Conservation (phyloP, 371 early-diverging fungal genomes). For the Cokeromyces recurvatus region DNA sequence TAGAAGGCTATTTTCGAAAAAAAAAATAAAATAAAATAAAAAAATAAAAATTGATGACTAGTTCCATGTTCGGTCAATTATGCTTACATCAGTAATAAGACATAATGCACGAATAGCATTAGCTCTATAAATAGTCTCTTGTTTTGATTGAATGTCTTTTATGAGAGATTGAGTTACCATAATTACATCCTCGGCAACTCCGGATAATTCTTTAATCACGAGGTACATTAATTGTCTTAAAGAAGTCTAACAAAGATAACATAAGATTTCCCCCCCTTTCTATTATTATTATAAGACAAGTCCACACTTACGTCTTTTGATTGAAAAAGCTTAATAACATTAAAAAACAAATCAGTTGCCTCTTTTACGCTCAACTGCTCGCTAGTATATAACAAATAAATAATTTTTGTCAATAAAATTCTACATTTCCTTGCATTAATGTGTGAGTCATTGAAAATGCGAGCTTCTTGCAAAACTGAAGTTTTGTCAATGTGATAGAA, state of each 20-base stretch:
- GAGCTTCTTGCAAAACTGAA: slow-evolving; percentile 93
- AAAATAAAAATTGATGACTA: too few species aligned
- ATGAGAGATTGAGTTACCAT: slow-evolving; percentile 95
- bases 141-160: slow-evolving; percentile 95
- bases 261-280: too few species aligned
- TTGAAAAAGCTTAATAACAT: slow-evolving; percentile 96
- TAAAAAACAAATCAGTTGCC: slow-evolving; percentile 98
- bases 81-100: slow-evolving; percentile 87
- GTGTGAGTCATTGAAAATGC: slow-evolving; percentile 95
- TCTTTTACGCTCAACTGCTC: slow-evolving; percentile 87
- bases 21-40: too few species aligned
- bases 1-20: slow-evolving; percentile 79
- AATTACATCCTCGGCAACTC: slow-evolving; percentile 92
- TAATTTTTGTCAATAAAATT: slow-evolving; percentile 88
- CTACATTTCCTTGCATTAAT: slow-evolving; percentile 95
- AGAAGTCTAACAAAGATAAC: slow-evolving; percentile 57
- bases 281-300: too few species aligned
- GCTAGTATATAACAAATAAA: slow-evolving; percentile 88
- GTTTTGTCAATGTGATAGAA: slow-evolving; percentile 78
- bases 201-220: slow-evolving; percentile 93
- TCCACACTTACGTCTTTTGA: slow-evolving; percentile 91
- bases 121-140: slow-evolving; percentile 86
- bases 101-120: slow-evolving; percentile 96
- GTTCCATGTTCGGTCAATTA: too few species aligned
- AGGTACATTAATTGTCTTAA: slow-evolving; percentile 96